Conservation (phyloP, 768 basidiomycete species). For the Paxillus involutus region DNA sequence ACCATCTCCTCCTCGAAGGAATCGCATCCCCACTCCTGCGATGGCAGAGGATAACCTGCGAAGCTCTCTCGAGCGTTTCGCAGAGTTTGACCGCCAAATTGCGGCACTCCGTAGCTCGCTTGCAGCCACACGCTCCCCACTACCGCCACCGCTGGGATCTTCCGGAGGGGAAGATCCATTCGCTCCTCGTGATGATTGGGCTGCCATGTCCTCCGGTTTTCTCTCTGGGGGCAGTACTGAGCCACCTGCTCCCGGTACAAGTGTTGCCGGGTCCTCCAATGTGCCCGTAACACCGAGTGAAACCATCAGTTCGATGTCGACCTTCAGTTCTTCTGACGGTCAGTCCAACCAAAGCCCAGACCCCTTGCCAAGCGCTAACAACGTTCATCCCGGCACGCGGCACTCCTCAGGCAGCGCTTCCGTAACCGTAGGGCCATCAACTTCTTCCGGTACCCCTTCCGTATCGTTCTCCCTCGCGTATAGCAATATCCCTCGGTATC, state of each 20-base stretch:
- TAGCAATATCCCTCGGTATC: slow-evolving; percentile 23
- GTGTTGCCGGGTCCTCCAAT: slow-evolving; percentile 7
- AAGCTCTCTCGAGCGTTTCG: slow-evolving; percentile 50
- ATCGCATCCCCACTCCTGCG: slow-evolving; percentile 11
- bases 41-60: slow-evolving; percentile 39
- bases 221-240: slow-evolving; percentile 10
- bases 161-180: slow-evolving; percentile 18
- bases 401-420: slow-evolving; percentile 10
- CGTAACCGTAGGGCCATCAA: slow-evolving; percentile 6
- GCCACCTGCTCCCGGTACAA: slow-evolving; percentile 1
- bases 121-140: slow-evolving; percentile 25
- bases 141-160: slow-evolving; percentile 24
- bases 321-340: slow-evolving; percentile 18
- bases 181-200: slow-evolving; percentile 18
- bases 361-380: slow-evolving; percentile 10
- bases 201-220: slow-evolving; percentile 18
- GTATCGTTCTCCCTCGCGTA: slow-evolving; percentile 16
- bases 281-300: slow-evolving; percentile 10
- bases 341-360: slow-evolving; percentile 12
- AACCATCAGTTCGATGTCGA: slow-evolving; percentile 16
- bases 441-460: slow-evolving; percentile 18
- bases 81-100: slow-evolving; percentile 54
- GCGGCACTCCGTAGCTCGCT: slow-evolving; percentile 45
- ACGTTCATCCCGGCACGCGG: slow-evolving; percentile 1
- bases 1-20: slow-evolving; percentile 14